Base-by-base conservation (phyloP, 768 basidiomycete species). In the Collybia sordida region DNA sequence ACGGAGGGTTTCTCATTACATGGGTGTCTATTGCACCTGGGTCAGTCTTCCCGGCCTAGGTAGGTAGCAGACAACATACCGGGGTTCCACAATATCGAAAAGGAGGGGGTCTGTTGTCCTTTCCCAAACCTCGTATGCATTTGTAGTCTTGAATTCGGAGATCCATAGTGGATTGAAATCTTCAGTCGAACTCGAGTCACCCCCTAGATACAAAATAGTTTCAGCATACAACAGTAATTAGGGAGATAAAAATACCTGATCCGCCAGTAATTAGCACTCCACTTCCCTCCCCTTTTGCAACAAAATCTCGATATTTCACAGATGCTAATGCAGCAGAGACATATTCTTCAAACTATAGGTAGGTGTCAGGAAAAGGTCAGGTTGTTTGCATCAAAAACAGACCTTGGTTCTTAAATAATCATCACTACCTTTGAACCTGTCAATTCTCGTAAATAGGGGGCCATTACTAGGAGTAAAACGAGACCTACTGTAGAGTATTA, bases 31-130 rank as follows among this genome's bases (percentile, higher is more conserved):
- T 47, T 44, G 24, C 9, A 3, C 31, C 31, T 11, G 3, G 3
- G 31, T 31, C 9, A 31, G 31, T 11, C 31, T 31, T 31, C 6
- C 14, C 9, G 9, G 11, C 31, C 31, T 11, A 36, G 45, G 34
- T 51, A 50, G 35, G 43, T 36, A 31, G 27, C 19, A 35, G 9
- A 24, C 23, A 27, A 18, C 17, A 31, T 38, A 19, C 23, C n/a
- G 39, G 28, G 96, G 90, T 65, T 99, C 97, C 47, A 96, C 81
- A 42, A 98, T 90, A 63, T 99, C 97, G 62, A 99, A 99, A 9
- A 98, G 70, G 53, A 93, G 73, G 1, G 93, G 88, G 66, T 99
- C 97, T 1, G 97, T 98, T 35, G 85, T 81, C 39, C 81, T 74
- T 43, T 98, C 84, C 97, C 97, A 99, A 3, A 92, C 82, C 47